Percentiles rank a stretch among this genome's conserved stretches.
Conservation (phyloP, 2,329 filamentous ascomycete species). For the Botrytis cinerea region DNA sequence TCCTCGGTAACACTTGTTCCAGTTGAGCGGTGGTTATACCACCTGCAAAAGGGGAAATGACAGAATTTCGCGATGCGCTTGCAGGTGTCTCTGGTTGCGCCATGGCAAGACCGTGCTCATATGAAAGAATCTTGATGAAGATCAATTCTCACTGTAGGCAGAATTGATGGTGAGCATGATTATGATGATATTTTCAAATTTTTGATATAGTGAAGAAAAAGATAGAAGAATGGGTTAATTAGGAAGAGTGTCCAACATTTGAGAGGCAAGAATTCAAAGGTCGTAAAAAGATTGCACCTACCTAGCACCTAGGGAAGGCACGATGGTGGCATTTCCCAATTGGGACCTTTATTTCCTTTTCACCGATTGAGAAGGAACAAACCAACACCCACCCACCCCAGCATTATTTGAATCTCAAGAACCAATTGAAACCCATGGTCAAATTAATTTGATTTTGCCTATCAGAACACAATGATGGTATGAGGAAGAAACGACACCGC, state of each 20-base stretch:
- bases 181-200: background rate
- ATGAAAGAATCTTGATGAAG: background rate
- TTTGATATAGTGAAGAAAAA: background rate
- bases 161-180: background rate
- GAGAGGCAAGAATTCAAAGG: background rate
- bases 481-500: constrained; percentile 7
- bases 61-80: background rate
- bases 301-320: background rate
- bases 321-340: background rate
- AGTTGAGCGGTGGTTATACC: constrained; percentile 6
- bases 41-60: background rate
- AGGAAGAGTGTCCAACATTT: background rate
- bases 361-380: background rate
- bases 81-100: constrained; percentile 1
- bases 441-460: constrained; percentile 25
- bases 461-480: constrained; percentile 22
- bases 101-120: background rate
- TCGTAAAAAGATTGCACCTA: background rate
- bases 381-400: background rate
- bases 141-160: background rate
- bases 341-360: background rate
- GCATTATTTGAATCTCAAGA: background rate
- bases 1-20: background rate
- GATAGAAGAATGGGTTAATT: background rate
- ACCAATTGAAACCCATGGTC: constrained; percentile 13